A percentile compares a stretch with the other conserved stretches of the same genome.
These are phyloP conservation scores for Tritrichomonas musculus DNA, from an alignment of 208 protist species.

Conservation along the genomic window DNA sequence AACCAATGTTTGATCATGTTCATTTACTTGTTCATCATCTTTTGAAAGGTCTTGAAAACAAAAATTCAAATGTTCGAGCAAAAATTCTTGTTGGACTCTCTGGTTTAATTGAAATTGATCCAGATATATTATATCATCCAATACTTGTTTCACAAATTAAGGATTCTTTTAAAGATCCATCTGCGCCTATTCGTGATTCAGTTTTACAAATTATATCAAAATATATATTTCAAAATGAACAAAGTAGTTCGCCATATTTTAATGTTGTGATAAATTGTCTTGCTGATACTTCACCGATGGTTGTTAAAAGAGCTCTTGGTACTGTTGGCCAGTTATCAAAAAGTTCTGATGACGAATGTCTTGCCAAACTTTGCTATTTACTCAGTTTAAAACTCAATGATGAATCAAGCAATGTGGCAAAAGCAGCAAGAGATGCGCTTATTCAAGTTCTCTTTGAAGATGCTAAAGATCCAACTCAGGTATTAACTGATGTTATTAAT, in stretches of 20 bases:
- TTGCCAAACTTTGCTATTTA: neutral
- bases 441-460: neutral
- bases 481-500: neutral
- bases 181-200: neutral
- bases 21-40: neutral
- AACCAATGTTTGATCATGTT: neutral
- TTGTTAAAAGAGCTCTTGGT: neutral
- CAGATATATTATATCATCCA: neutral
- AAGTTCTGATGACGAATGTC: neutral
- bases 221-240: constrained; percentile 21
- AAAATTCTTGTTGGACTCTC: neutral
- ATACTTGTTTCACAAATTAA: neutral
- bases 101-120: neutral
- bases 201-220: neutral
- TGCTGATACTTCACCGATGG: neutral
- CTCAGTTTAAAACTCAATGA: neutral
- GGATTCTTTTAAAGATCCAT: neutral
- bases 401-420: neutral
- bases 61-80: neutral
- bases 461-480: neutral
- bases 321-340: neutral
- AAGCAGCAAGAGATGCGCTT: neutral
- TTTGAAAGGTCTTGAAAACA: neutral
- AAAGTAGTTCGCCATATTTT: neutral
- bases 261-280: neutral